Evolutionary conservation across 2,329 filamentous ascomycete genomes (phyloP), one percentile per base, ranked within the genome.

Genomic region (Alternaria ethzedia): DNA sequence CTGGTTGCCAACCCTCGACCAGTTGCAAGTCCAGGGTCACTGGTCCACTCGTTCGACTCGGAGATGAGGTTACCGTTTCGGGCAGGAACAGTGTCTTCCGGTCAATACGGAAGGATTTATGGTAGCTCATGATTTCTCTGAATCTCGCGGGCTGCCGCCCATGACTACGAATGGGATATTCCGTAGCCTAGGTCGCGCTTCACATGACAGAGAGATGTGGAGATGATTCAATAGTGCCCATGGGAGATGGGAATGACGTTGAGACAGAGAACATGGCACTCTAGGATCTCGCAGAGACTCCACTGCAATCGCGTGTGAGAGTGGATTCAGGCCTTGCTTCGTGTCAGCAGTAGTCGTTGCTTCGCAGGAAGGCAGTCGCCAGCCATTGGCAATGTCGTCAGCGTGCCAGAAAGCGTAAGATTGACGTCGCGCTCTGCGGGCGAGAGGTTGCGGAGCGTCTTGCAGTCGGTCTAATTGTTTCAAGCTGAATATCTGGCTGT

Each of bases 391-490:
- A 11, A 23, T 32, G 49, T 36, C 32, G 49, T 36, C 47, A 20
- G 47, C 26, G 47, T 21, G 47, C 47, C 47, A 51, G 47, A 21
- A 51, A 51, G 47, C 47, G 47, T 32, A 51, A 15, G 13, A 30
- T 30, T 21, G n/a, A 41, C 50, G 30, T 21, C 9, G 28, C 25
- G 26, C 47, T 41, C 57, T 65, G 63, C 63, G 54, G 59, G 56
- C 21, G 60, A 59, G 61, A 55, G 54, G 54, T 25, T 59, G 28
- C 61, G 56, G 61, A 65, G 62, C 65, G 59, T 64, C 64, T 65
- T 49, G 44, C 58, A 51, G 23, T 26, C 47, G 49, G 54, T 45
- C 43, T 57, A 46, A 20, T 54, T 61, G 67, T 68, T 65, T 62
- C 60, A 57, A 25, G 60, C 59, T 52, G 58, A 56, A 64, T 67